A percentile compares a stretch with the other conserved stretches of the same genome.
Conservation (phyloP, 805 yeast genomes). For the Nadsonia fulvescens region DNA sequence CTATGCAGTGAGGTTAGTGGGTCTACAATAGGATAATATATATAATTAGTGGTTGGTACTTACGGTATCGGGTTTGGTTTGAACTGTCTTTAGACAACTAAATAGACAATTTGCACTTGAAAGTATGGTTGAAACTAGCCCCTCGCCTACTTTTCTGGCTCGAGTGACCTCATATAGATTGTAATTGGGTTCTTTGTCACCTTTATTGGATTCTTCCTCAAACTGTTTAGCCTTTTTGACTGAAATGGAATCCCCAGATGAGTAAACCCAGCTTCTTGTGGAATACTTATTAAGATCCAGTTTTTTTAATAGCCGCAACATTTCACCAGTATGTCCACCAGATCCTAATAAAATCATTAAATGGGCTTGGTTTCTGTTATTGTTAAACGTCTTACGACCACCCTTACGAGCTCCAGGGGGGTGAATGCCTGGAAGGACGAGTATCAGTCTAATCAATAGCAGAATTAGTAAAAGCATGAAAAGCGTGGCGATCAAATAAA, state of each 20-base stretch:
- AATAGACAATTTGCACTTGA: conserved; percentile 26
- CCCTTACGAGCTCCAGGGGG: too few relatives aligned
- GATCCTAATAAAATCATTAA: conserved; percentile 67
- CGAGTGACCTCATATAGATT: conserved; percentile 25
- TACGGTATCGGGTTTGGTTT: too few relatives aligned
- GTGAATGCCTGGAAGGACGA: too few relatives aligned
- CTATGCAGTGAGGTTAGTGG: too few relatives aligned
- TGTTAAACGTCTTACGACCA: too few relatives aligned
- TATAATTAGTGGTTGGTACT: too few relatives aligned
- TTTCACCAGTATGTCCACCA: conserved; percentile 95
- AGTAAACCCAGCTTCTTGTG: conserved; percentile 20
- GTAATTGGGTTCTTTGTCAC: conserved; percentile 14
- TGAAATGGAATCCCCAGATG: conserved; percentile 37
- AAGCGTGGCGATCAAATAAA: too few relatives aligned
- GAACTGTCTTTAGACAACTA: conserved; percentile 15
- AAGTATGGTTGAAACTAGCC: conserved; percentile 26
- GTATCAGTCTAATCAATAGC: too few relatives aligned
- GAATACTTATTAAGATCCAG: conserved; percentile 17
- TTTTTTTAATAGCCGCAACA: conserved; percentile 46
- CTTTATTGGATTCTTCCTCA: conserved; percentile 8
- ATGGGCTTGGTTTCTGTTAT: too few relatives aligned
- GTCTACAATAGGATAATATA: too few relatives aligned
- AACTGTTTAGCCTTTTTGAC: conserved; percentile 15
- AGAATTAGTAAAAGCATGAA: too few relatives aligned
- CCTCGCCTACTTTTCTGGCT: conserved; percentile 47